Conservation (phyloP, 2,329 filamentous ascomycete genomes). For the Calonectria naviculata region DNA sequence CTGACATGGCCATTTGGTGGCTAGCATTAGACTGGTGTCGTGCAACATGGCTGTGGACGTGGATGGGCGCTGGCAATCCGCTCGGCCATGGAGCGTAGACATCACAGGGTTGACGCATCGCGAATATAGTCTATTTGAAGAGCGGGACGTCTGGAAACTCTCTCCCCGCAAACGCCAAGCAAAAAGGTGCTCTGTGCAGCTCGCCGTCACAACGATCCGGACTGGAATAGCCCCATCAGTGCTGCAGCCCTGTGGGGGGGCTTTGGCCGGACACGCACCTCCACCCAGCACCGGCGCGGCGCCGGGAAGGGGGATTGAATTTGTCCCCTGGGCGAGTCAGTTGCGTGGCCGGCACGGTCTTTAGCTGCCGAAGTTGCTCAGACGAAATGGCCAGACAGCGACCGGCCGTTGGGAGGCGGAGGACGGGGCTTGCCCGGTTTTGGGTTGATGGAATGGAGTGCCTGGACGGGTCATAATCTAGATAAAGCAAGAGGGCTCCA, state of each 20-base stretch:
- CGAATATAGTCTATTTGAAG: background rate
- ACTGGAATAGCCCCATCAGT: constrained; percentile 3
- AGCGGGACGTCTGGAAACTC: constrained; percentile 4
- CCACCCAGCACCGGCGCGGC: background rate
- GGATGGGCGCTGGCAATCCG: background rate
- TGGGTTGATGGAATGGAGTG: background rate
- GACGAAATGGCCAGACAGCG: background rate
- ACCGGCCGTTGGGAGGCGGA: background rate
- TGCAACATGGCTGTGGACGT: background rate
- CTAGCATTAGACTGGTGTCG: background rate
- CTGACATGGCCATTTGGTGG: background rate
- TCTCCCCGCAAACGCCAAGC: constrained; percentile 8
- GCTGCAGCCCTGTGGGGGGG: constrained; percentile 23
- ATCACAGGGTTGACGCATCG: background rate
- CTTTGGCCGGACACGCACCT: background rate
- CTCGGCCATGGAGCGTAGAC: background rate
- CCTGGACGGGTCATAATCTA: background rate
- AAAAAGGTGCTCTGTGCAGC: constrained; percentile 4
- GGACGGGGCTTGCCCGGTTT: background rate
- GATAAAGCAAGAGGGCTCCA: background rate
- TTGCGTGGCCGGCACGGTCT: background rate
- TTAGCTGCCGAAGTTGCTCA: constrained; percentile 9
- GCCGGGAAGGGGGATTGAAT: background rate
- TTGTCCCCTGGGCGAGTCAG: background rate
- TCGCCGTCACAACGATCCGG: background rate